Base-by-base conservation (phyloP, 2,329 filamentous ascomycete species). In the Ophiostoma pallidulum region DNA sequence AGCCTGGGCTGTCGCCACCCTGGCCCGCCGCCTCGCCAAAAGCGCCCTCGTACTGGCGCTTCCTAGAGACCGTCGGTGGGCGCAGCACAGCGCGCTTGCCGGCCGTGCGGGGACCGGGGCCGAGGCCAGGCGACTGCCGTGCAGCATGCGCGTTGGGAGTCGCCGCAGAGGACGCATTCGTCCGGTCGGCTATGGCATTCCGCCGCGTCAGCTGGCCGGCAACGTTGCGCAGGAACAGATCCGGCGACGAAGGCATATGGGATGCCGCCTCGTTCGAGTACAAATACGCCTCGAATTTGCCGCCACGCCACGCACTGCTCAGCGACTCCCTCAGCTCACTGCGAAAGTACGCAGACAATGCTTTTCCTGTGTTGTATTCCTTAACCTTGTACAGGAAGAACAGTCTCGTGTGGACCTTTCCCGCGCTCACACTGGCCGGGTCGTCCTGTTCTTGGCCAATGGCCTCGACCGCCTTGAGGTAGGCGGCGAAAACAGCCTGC, bases 41-140 rank as follows among this genome's bases (percentile, higher is more conserved):
- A 3, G 57, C 57, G n/a, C 62, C 59, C 19, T 61, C 62, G n/a
- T 62, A 55, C 3, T 19, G 47, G 9, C 73, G 67, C 51, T 76
- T 77, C 53, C 69, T 71, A 8, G 66, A 62, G 13, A 62, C 59
- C 0, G 64, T 57, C 1, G 63, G 62, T 14, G 67, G 64, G 4
- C 73, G 67, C 24, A 77, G 60, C 18, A 60, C 63, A 4, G 72
- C 70, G 36, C 65, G 67, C 50, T 71, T 73, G 22, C 70, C 70
- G 14, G 39, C 47, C 13, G 65, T 62, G 18, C 31, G 49, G 4
- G 20, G 46, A 26, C 29, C 38, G 3, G 44, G 14, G 22, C n/a
- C n/a, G n/a, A n/a, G n/a, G n/a, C n/a, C n/a, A n/a, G n/a, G n/a
- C n/a, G n/a, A n/a, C n/a, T n/a, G n/a, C n/a, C 3, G 10, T 19